A percentile compares a stretch with the other conserved stretches of the same genome.
Conservation (phyloP, 2,329 filamentous ascomycete species). For the Aspergillus quadrilineatus region DNA sequence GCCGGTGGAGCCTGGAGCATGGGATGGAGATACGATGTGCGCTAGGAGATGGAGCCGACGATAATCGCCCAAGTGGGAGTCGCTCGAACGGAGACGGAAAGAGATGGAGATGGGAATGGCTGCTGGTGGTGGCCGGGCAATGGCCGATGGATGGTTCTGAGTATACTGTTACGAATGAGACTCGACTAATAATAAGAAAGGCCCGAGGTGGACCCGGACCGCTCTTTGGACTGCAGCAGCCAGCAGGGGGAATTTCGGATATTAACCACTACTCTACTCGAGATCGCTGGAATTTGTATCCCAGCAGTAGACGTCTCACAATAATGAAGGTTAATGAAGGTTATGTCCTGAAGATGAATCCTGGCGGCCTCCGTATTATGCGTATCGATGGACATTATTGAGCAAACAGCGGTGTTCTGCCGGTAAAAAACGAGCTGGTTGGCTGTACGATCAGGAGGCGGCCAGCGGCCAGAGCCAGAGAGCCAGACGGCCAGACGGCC, state of each 20-base stretch:
- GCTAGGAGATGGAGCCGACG: conserved; percentile 8
- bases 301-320: background rate
- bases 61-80: background rate
- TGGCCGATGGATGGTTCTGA: no score
- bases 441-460: background rate
- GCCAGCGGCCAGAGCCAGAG: no score
- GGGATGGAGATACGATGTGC: conserved; percentile 3
- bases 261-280: background rate
- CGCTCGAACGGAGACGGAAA: background rate
- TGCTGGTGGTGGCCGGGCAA: background rate
- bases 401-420: background rate
- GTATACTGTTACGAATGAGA: conserved; percentile 4
- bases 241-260: background rate
- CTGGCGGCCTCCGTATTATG: no score
- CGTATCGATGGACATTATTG: background rate
- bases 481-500: no score
- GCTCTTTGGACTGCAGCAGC: background rate
- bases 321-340: background rate
- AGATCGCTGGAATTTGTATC: background rate
- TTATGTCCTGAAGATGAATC: background rate
- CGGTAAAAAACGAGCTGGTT: background rate
- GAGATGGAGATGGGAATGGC: background rate
- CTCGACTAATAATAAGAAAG: conserved; percentile 18
- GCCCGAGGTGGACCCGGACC: conserved; percentile 22
- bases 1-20: conserved; percentile 12